A percentile compares a stretch with the other conserved stretches of the same genome.
Conservation (phyloP, 768 basidiomycete species). For the Postia placenta region DNA sequence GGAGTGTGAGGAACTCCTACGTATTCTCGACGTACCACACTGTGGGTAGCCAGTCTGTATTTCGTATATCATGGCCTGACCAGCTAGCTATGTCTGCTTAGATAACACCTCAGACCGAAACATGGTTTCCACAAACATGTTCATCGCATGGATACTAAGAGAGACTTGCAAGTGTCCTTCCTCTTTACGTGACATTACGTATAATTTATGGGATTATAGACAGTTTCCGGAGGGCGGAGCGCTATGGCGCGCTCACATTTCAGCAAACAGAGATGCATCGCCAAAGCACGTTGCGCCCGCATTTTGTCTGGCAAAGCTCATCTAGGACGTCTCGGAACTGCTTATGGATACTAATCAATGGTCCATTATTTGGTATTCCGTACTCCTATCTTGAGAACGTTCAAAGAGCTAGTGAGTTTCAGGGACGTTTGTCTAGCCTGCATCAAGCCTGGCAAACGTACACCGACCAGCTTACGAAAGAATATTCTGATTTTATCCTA, state of each 20-base stretch:
- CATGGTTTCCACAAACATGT: conserved; percentile 16
- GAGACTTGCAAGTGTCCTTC: conserved; percentile 32
- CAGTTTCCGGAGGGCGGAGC: conserved; percentile 40
- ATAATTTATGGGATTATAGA: conserved; percentile 12
- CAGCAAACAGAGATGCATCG: conserved; percentile 21
- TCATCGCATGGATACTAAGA: conserved; percentile 45
- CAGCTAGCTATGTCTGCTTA: too few relatives aligned
- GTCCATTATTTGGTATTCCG: conserved; percentile 48
- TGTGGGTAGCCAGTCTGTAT: too few relatives aligned
- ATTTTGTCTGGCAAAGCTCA: too few relatives aligned
- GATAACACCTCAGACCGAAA: not conserved
- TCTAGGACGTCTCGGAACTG: conserved; percentile 19
- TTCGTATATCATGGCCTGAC: too few relatives aligned
- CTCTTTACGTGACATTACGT: not conserved
- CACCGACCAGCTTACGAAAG: conserved; percentile 43
- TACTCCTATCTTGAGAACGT: conserved; percentile 45
- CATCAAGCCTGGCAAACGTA: conserved; percentile 45
- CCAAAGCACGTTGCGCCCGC: conserved; percentile 8
- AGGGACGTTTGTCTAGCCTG: conserved; percentile 42
- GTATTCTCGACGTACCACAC: conserved; percentile 19
- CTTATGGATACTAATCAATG: conserved; percentile 33
- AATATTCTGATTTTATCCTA: conserved; percentile 51
- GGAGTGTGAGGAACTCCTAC: conserved; percentile 46
- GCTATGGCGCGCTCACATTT: conserved; percentile 37
- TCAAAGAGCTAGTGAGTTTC: conserved; percentile 41